These are phyloP conservation scores for Leccinum sublutescens DNA, from an alignment of 768 basidiomycete genomes.

Conservation along the genomic window DNA sequence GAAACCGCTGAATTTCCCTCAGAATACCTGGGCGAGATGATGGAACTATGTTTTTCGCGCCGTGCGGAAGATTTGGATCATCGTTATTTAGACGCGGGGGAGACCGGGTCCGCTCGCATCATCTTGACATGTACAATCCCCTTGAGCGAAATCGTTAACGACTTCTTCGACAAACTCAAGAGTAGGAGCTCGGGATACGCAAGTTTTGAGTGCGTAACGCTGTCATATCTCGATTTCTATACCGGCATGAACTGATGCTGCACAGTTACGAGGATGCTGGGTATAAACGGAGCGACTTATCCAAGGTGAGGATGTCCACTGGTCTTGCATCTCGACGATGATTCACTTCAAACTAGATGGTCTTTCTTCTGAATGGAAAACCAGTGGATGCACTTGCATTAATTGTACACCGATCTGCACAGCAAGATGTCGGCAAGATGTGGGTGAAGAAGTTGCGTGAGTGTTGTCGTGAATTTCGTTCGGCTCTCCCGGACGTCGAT, in stretches of 20 bases:
- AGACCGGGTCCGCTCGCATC: slow-evolving; percentile 49
- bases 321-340: not conserved
- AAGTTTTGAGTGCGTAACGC: slow-evolving; percentile 75
- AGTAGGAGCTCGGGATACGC: slow-evolving; percentile 89
- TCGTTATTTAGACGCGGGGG: slow-evolving; percentile 69
- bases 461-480: slow-evolving; percentile 27
- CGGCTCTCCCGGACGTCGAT: not conserved
- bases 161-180: slow-evolving; percentile 95
- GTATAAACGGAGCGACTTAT: slow-evolving; percentile 76
- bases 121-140: slow-evolving; percentile 86
- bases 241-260: slow-evolving; percentile 1
- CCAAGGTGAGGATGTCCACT: slow-evolving; percentile 57
- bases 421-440: slow-evolving; percentile 67
- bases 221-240: not conserved
- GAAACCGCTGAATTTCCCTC: not conserved
- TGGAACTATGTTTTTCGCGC: slow-evolving; percentile 87
- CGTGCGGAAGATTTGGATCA: slow-evolving; percentile 84
- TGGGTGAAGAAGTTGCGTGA: slow-evolving; percentile 94
- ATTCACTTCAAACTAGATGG: slow-evolving; percentile 56
- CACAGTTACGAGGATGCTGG: slow-evolving; percentile 92
- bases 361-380: slow-evolving; percentile 83
- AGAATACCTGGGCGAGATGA: slow-evolving; percentile 96
- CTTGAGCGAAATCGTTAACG: slow-evolving; percentile 87
- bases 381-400: slow-evolving; percentile 92
- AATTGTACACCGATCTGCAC: slow-evolving; percentile 81